Conservation (phyloP, 2,329 filamentous ascomycete genomes). For the Nemania sp. region DNA sequence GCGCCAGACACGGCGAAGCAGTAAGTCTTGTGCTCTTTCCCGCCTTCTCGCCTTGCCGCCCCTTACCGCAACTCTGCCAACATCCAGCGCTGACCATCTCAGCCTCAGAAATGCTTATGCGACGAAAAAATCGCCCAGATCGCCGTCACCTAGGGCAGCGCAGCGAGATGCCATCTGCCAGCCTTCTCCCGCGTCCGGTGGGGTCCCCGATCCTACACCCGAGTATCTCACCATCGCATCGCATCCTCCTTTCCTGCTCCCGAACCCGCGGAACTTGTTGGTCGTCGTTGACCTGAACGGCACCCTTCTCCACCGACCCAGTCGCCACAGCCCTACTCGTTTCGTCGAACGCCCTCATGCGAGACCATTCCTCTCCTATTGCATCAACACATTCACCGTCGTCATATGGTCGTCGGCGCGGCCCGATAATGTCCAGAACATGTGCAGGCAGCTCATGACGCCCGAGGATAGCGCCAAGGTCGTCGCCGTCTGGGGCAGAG, state of each 20-base stretch:
- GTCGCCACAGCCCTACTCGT: conserved; percentile 50
- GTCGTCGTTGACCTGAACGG: conserved; percentile 93
- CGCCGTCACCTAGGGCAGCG: background rate
- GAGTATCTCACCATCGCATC: conserved; percentile 64
- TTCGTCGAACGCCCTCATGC: conserved; percentile 73
- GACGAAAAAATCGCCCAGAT: background rate
- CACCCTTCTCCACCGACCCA: conserved; percentile 77
- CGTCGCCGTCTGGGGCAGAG: conserved; percentile 76
- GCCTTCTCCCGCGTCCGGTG: conserved; percentile 51
- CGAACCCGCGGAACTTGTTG: conserved; percentile 66
- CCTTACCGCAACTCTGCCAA: background rate
- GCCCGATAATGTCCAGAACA: conserved; percentile 69
- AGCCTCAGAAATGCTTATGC: background rate
- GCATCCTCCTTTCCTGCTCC: conserved; percentile 47
- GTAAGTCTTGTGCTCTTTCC: background rate
- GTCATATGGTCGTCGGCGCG: conserved; percentile 91
- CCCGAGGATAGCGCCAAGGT: conserved; percentile 57
- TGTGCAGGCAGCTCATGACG: conserved; percentile 69
- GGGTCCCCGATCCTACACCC: conserved; percentile 63
- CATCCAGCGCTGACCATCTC: background rate
- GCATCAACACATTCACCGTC: conserved; percentile 75
- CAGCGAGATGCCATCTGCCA: conserved; percentile 16
- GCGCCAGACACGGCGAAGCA: background rate
- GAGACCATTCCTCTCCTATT: conserved; percentile 70
- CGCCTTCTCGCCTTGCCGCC: background rate